Evolutionary conservation across 805 yeast species (phyloP), one percentile per base, ranked within the genome.

Genomic region (Komagataella populi): DNA sequence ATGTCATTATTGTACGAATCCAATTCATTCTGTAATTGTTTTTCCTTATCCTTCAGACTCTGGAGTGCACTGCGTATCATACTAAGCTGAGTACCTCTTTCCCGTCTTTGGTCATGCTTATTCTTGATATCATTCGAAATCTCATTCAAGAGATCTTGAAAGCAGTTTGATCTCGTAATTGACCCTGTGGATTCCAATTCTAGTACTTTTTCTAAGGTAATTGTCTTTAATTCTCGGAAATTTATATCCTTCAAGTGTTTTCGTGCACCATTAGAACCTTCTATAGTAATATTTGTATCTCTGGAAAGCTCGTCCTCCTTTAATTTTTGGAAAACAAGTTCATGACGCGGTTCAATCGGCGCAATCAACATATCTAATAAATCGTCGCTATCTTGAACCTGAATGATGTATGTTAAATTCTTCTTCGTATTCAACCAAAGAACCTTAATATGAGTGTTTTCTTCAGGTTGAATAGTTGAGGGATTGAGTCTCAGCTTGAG

Each of bases 371-470:
- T 66, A 49, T 85, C 91, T 51, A 83, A 74, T 48, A 91, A 71
- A 55, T 80, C 82, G 1, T 76, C 70, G 23, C 81, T 81, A 12
- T 78, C 77, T 69, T 93, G 97, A 5, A 93, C 86, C 56, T 89
- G 81, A 55, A 90, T 79, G 59, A 91, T 80, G 60, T 88, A 88
- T 14, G 84, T 67, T n/a, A 90, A 68, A 57, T 89, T 84, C 55
- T 96, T 71, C 63, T 91, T 91, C 0, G 85, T 88, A 60, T 87
- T 89, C 50, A 87, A 75, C 59, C 83, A 70, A 30, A 87, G 66
- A 5, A 84, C 69, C 50, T 76, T 76, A 44, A 74, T 65, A 59
- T 80, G 82, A 1, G 81, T 75, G 50, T 84, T 87, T 5, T 70
- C 70, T 18, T 30, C 39, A 30, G 39, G 39, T 30, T 8, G 39